These are phyloP conservation scores for Xylona heveae DNA, from an alignment of 495 filamentous ascomycete species.

Conservation along the genomic window DNA sequence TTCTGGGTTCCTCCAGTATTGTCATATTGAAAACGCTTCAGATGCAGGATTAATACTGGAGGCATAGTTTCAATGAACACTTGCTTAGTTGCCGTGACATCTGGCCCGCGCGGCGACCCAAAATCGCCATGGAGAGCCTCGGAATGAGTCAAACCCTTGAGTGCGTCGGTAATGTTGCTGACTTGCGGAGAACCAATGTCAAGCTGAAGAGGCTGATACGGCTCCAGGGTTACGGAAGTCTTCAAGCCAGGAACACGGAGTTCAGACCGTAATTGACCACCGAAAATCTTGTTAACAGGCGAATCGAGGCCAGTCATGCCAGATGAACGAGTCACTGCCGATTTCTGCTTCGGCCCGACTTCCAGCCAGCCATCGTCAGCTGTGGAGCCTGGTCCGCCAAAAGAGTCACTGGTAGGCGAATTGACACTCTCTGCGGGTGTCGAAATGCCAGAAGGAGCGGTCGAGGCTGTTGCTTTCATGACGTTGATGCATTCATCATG, in stretches of 20 bases:
- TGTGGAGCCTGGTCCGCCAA: too few relatives aligned
- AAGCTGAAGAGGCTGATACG: conserved; percentile 83
- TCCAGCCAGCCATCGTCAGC: conserved; percentile 59
- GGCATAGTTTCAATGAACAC: conserved; percentile 86
- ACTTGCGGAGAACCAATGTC: conserved; percentile 76
- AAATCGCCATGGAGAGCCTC: conserved; percentile 80
- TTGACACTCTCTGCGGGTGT: too few relatives aligned
- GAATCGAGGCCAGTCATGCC: conserved; percentile 50
- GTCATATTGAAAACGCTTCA: conserved; percentile 96
- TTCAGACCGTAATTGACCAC: conserved; percentile 77
- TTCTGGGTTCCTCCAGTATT: conserved; percentile 81
- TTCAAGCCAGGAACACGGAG: conserved; percentile 72
- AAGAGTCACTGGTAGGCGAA: too few relatives aligned
- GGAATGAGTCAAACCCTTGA: conserved; percentile 61
- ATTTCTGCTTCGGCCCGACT: conserved; percentile 78
- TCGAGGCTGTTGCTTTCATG: conserved; percentile 29
- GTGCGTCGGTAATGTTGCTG: conserved; percentile 75
- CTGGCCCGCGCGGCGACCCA: conserved; percentile 56
- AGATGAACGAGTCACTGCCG: conserved; percentile 72
- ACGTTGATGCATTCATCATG: conserved; percentile 79
- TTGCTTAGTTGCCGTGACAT: conserved; percentile 69
- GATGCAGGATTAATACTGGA: conserved; percentile 78
- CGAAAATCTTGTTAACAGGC: conserved; percentile 86
- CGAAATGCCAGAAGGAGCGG: conserved; percentile 18
- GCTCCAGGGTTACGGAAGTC: conserved; percentile 75